Base-by-base conservation (phyloP, 768 basidiomycete species). In the Scleroderma citrinum region DNA sequence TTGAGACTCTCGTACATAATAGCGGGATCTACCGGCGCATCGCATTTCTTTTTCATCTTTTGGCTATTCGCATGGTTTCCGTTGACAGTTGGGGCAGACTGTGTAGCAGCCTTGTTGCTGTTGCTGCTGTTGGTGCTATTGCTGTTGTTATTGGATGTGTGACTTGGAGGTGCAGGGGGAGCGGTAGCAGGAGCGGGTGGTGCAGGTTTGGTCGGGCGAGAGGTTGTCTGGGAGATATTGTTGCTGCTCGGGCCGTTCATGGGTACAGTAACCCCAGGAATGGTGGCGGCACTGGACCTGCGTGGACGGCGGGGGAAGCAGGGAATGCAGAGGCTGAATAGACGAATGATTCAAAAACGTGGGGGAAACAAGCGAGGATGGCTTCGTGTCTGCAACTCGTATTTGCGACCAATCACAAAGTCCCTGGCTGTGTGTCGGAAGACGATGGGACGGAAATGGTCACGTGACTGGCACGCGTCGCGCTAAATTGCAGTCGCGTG, bases 1-100 rank as follows among this genome's bases (percentile, higher is more conserved):
- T 86, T 91, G 59, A 93, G 73, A 47, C 82, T 87, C 66, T 92
- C 90, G 64, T 91, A 91, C 86, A 92, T 87, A 36, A 81, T 77
- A 2, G 82, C 85, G 47, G 89, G 88, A 71, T 93, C 90, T 47
- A 87, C 78, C 19, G 82, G 83, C 7, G 74, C 63, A 49, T 73
- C 69, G 53, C 84, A 85, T 56, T 72, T 76, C 67, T 84, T 86
- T 81, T 88, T 91, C 41, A 76, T 72, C 70, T 85, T 83, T 58
- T 62, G 66, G 41, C 34, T 60, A 35, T 44, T 52, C 16, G 59
- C 46, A 51, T 66, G 55, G 3, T 50, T 40, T n/a, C 66, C 64
- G 52, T 69, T 66, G 26, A 49, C 51, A 5, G 58, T 61, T 35
- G 60, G 53, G 44, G 66, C 49, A 35, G 65, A 63, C 23, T 59